Conservation (phyloP, 2,329 filamentous ascomycete genomes). For the Fusarium sp. region DNA sequence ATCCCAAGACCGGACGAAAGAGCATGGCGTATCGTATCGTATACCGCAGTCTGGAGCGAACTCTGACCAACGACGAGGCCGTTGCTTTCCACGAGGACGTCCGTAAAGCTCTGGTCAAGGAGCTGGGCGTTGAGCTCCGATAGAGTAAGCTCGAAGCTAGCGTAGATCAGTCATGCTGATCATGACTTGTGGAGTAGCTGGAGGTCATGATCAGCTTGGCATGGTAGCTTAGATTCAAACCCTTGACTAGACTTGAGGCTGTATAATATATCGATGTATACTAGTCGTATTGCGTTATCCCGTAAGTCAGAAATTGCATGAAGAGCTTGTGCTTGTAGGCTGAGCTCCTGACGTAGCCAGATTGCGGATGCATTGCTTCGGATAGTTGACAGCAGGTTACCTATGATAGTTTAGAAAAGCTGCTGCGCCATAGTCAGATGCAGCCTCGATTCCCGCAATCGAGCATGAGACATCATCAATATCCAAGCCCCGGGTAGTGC, state of each 20-base stretch:
- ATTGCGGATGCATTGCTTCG: not conserved
- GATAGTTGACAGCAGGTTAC: slow-evolving; percentile 2
- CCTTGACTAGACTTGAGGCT: slow-evolving; percentile 20
- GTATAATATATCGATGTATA: slow-evolving; percentile 29
- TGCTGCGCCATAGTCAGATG: slow-evolving; percentile 30
- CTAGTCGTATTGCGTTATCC: slow-evolving; percentile 22
- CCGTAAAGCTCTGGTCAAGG: slow-evolving; percentile 70
- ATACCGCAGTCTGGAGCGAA: slow-evolving; percentile 92
- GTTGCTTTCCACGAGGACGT: slow-evolving; percentile 81
- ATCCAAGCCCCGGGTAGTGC: slow-evolving; percentile 22
- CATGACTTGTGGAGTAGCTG: slow-evolving; percentile 37
- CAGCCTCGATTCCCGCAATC: not conserved
- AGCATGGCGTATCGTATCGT: slow-evolving; percentile 94
- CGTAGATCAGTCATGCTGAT: slow-evolving; percentile 33
- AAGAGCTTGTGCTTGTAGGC: not conserved
- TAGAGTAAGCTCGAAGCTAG: slow-evolving; percentile 32
- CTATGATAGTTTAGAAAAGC: not conserved
- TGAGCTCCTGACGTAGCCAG: slow-evolving; percentile 16
- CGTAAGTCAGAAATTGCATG: slow-evolving; percentile 5
- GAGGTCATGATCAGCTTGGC: slow-evolving; percentile 32
- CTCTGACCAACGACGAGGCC: slow-evolving; percentile 83
- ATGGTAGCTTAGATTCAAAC: slow-evolving; percentile 20
- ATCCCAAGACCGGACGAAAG: slow-evolving; percentile 83
- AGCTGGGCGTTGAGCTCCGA: slow-evolving; percentile 76
- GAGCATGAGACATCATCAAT: not conserved